Conservation (phyloP, 495 filamentous ascomycete species). For the Rostrohypoxylon terebratum region DNA sequence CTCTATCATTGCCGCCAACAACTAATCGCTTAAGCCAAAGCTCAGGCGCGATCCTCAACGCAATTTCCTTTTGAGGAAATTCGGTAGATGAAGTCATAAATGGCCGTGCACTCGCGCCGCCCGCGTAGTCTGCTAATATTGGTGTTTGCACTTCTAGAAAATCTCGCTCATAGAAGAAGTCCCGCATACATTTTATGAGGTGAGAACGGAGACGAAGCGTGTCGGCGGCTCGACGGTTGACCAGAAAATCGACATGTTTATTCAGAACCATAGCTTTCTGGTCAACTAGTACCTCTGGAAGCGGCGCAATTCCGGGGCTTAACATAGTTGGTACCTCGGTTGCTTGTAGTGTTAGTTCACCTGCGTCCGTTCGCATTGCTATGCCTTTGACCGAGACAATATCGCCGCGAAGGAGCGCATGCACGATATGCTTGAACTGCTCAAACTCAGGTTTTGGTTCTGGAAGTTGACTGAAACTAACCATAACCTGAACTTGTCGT, state of each 20-base stretch:
- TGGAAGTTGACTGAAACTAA: constrained; percentile 69
- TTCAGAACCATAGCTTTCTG: constrained; percentile 72
- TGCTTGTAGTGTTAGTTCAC: constrained; percentile 81
- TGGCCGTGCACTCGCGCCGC: constrained; percentile 86
- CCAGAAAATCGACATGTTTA: constrained; percentile 86
- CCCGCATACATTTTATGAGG: constrained; percentile 78
- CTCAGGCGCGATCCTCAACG: constrained; percentile 90
- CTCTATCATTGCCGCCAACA: constrained; percentile 85
- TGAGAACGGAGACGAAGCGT: constrained; percentile 77
- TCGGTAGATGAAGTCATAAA: constrained; percentile 82
- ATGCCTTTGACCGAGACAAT: constrained; percentile 68
- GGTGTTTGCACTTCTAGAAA: constrained; percentile 93
- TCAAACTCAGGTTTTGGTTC: constrained; percentile 24
- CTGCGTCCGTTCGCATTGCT: constrained; percentile 75
- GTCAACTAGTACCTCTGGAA: constrained; percentile 74
- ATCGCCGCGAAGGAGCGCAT: constrained; percentile 47
- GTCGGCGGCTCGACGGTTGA: constrained; percentile 73
- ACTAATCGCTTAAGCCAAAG: constrained; percentile 94
- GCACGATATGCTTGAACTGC: constrained; percentile 48
- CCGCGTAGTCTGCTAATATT: constrained; percentile 78
- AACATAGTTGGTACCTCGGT: constrained; percentile 75
- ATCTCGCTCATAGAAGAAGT: constrained; percentile 73
- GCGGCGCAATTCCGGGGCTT: constrained; percentile 77
- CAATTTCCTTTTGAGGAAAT: constrained; percentile 73
- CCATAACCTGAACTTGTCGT: constrained; percentile 76